Conservation (phyloP, 2,329 filamentous ascomycete genomes). For the Aspergillus persii region DNA sequence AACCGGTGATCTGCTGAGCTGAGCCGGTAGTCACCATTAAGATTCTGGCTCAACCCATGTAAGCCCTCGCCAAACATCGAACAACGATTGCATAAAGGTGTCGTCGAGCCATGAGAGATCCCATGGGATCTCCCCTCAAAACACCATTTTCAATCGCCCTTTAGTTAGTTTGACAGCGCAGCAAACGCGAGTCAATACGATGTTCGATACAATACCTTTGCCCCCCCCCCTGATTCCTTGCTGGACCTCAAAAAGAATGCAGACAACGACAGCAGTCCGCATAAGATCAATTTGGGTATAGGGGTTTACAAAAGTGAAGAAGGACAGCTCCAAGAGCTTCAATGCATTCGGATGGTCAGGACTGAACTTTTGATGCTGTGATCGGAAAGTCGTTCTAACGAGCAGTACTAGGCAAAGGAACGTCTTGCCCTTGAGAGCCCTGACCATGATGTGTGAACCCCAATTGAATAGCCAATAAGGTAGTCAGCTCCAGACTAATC, state of each 20-base stretch:
- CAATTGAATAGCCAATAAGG: not conserved
- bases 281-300: not conserved
- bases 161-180: not conserved
- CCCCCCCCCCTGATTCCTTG: not conserved
- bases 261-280: not conserved
- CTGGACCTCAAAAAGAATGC: not conserved
- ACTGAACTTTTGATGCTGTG: not conserved
- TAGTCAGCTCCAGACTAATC: not conserved
- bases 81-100: not conserved
- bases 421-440: not conserved
- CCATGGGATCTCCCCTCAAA: not conserved
- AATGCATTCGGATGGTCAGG: not conserved
- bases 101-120: too few species aligned
- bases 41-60: not conserved
- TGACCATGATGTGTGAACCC: not conserved
- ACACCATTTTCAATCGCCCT: not conserved
- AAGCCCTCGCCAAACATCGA: not conserved
- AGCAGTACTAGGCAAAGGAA: not conserved
- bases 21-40: not conserved
- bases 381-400: not conserved
- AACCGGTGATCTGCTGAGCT: not conserved
- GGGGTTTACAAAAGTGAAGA: not conserved
- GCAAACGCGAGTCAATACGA: not conserved
- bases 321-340: not conserved
- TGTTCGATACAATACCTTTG: not conserved